phyloP scores from a whole-genome alignment of 345 rosid genomes.

The Fremontodendron californicum region DNA sequence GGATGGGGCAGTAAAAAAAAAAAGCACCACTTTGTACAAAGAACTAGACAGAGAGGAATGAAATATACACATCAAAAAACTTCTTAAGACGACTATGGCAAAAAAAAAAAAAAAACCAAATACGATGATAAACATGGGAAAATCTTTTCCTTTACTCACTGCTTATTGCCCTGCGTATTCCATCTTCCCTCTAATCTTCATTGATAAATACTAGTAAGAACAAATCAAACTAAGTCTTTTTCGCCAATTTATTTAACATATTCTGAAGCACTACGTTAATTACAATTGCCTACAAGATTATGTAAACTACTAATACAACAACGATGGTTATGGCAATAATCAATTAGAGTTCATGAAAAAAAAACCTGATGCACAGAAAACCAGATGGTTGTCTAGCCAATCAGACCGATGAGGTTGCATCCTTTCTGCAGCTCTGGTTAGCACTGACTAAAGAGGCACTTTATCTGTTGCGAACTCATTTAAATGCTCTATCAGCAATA shows the following conservation, averaged over 20 bases:
- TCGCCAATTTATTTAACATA: no score
- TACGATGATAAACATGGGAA: neutral
- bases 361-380: neutral
- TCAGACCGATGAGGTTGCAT: neutral
- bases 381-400: neutral
- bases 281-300: neutral
- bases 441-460: neutral
- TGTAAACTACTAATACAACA: neutral
- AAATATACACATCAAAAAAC: no score
- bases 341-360: neutral
- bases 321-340: neutral
- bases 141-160: no score
- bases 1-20: neutral
- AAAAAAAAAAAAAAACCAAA: no score
- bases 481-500: constrained; percentile 29
- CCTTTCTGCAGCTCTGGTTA: neutral
- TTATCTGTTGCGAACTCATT: constrained; percentile 5
- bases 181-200: no score
- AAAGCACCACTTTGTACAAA: no score
- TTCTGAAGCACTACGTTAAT: neutral
- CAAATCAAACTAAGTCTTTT: no score
- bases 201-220: no score
- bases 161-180: no score
- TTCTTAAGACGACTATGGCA: no score
- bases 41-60: no score